phyloP scores from a whole-genome alignment of 2,329 filamentous ascomycete species.

The Neocucurbitaria cava region DNA sequence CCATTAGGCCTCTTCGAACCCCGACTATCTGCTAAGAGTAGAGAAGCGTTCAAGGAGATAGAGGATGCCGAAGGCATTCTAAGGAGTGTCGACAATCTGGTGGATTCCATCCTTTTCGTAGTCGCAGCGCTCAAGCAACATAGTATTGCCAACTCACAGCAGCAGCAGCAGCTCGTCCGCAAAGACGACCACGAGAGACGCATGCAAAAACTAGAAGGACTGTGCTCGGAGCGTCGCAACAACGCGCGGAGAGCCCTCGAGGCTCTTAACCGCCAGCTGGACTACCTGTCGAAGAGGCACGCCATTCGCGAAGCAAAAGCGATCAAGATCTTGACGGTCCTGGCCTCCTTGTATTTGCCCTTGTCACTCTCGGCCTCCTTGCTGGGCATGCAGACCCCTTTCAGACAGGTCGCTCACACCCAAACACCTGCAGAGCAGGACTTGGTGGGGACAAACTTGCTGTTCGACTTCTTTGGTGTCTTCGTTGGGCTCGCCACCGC shows the following conservation, averaged over 20 bases:
- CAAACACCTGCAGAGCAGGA: background rate
- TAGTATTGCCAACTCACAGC: background rate
- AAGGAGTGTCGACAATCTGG: conserved; percentile 3
- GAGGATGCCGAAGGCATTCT: conserved; percentile 4
- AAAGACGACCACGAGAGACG: background rate
- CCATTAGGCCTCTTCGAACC: conserved; percentile 5
- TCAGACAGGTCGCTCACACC: background rate
- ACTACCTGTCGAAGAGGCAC: conserved; percentile 1
- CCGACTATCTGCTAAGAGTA: conserved; percentile 4
- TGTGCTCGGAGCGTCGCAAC: background rate
- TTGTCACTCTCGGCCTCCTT: background rate
- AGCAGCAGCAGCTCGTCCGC: background rate
- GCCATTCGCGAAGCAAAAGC: conserved; percentile 1
- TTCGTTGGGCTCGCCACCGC: conserved; percentile 2
- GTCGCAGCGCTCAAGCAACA: too few species aligned
- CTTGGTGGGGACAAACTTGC: conserved; percentile 1
- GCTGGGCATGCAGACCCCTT: conserved; percentile 2
- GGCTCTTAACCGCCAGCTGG: background rate
- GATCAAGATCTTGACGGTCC: conserved; percentile 1
- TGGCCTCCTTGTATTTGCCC: background rate
- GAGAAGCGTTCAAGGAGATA: conserved; percentile 5
- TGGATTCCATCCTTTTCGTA: background rate
- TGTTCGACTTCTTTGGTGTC: conserved; percentile 6
- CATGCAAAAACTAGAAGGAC: background rate
- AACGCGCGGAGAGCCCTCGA: background rate